These are phyloP conservation scores for Tetracladium setigerum DNA, from an alignment of 495 filamentous ascomycete species.

Conservation along the genomic window DNA sequence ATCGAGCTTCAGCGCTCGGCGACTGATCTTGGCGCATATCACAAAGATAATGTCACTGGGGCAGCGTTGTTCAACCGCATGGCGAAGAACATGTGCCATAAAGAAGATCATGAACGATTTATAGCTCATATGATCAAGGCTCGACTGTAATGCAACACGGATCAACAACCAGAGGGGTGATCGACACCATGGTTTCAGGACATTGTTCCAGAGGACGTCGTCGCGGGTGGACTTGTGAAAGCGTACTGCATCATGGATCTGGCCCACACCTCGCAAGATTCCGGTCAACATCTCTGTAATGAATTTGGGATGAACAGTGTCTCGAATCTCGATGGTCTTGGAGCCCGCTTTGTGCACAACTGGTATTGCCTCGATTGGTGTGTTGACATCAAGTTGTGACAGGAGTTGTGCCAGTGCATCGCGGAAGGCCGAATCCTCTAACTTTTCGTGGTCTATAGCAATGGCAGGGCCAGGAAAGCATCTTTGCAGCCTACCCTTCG, in stretches of 20 bases:
- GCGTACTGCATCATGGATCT: too few species aligned
- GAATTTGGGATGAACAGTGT: conserved; percentile 46
- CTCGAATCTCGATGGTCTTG: conserved; percentile 36
- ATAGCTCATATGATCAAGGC: conserved; percentile 29
- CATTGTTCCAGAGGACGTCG: conserved; percentile 45
- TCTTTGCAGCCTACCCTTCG: conserved; percentile 41
- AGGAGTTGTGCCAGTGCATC: conserved; percentile 33
- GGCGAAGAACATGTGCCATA: conserved; percentile 34
- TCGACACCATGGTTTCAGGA: conserved; percentile 43
- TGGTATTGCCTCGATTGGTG: conserved; percentile 27
- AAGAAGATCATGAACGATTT: conserved; percentile 51
- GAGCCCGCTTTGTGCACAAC: conserved; percentile 33
- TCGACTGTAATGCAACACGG: conserved; percentile 43
- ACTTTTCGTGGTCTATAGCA: conserved; percentile 24
- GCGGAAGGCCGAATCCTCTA: conserved; percentile 32
- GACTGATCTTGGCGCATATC: conserved; percentile 43
- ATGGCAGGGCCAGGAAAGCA: conserved; percentile 47
- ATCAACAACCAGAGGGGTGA: conserved; percentile 54
- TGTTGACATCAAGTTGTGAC: conserved; percentile 32
- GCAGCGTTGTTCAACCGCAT: background rate
- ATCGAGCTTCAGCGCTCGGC: conserved; percentile 37
- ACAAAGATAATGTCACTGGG: conserved; percentile 28
- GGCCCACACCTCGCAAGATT: conserved; percentile 37
- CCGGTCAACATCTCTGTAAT: conserved; percentile 47
- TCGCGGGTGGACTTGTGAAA: conserved; percentile 60